Evolutionary conservation across 2,329 filamentous ascomycete species (phyloP).

Genomic region (Penicillium concentricum): DNA sequence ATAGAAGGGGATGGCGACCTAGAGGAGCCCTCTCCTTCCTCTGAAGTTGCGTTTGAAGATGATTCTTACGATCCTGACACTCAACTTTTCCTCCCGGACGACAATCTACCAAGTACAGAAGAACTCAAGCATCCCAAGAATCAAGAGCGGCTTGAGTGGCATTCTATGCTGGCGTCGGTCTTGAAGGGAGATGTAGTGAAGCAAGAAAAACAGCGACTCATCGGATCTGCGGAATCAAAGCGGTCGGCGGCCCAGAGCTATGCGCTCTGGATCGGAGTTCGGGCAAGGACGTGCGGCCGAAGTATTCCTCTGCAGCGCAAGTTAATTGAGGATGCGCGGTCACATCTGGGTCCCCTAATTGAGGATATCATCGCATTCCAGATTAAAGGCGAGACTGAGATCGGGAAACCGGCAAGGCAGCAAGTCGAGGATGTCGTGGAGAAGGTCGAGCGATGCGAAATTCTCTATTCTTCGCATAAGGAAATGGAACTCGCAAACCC

Average conservation of each 20-base stretch:
- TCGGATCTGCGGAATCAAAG: conserved; percentile 74
- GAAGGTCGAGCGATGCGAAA: conserved; percentile 87
- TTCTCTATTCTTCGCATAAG: conserved; percentile 76
- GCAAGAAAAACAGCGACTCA: conserved; percentile 94
- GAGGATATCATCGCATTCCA: conserved; percentile 91
- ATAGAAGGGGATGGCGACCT: conserved; percentile 76
- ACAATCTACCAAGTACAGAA: conserved; percentile 82
- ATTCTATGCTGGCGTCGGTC: conserved; percentile 94
- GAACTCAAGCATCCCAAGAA: conserved; percentile 86
- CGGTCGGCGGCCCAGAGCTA: conserved; percentile 65
- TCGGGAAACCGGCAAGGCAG: conserved; percentile 79
- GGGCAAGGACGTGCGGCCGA: conserved; percentile 79
- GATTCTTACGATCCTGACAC: conserved; percentile 89
- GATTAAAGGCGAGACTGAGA: conserved; percentile 90
- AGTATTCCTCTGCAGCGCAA: conserved; percentile 81
- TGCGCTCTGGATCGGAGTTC: conserved; percentile 85
- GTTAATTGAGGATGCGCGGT: conserved; percentile 80
- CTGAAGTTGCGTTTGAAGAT: conserved; percentile 76
- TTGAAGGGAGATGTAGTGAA: conserved; percentile 94
- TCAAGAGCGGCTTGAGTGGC: conserved; percentile 91
- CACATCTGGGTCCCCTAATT: conserved; percentile 69
- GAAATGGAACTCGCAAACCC: conserved; percentile 74
- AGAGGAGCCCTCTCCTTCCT: conserved; percentile 86
- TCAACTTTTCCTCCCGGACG: conserved; percentile 87
- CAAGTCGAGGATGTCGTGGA: conserved; percentile 87